phyloP scores from a whole-genome alignment of 2,329 filamentous ascomycete species.

The Calonectria ilicicola region DNA sequence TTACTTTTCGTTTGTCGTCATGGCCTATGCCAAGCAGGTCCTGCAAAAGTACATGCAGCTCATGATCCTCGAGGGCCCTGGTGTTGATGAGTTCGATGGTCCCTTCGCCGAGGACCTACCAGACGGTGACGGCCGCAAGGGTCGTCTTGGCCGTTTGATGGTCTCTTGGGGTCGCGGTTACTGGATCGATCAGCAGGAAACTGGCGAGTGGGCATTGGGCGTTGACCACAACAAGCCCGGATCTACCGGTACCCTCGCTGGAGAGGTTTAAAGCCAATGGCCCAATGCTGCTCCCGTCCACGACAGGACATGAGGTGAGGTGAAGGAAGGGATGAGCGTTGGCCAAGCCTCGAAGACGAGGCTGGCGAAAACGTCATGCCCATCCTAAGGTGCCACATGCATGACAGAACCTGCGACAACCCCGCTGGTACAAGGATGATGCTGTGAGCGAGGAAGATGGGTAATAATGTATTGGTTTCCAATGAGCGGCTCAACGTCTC shows the following conservation, averaged over 20 bases:
- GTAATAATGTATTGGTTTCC: neutral
- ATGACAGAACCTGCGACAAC: slow-evolving; percentile 3
- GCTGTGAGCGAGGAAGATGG: neutral
- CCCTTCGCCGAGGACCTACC: slow-evolving; percentile 77
- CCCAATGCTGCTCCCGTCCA: slow-evolving; percentile 20
- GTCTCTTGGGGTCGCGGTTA: slow-evolving; percentile 79
- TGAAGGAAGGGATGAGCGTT: neutral
- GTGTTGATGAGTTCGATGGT: slow-evolving; percentile 65
- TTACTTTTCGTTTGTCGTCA: slow-evolving; percentile 87
- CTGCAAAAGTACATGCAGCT: slow-evolving; percentile 72
- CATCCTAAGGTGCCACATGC: neutral
- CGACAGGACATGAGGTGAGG: neutral
- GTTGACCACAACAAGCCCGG: slow-evolving; percentile 70
- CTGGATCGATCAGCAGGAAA: slow-evolving; percentile 80
- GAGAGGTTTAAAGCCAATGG: slow-evolving; percentile 44
- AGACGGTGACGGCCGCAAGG: slow-evolving; percentile 84
- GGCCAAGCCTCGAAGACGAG: neutral
- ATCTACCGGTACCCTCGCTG: slow-evolving; percentile 49
- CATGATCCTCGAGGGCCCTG: slow-evolving; percentile 61
- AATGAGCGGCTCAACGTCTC: neutral
- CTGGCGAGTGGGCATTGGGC: slow-evolving; percentile 76
- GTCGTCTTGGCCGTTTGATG: slow-evolving; percentile 83
- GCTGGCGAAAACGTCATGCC: neutral
- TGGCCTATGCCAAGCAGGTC: slow-evolving; percentile 84
- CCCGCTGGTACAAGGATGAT: neutral